Base-by-base conservation (phyloP, 495 filamentous ascomycete species). In the Pyrenopolyporus hunteri region DNA sequence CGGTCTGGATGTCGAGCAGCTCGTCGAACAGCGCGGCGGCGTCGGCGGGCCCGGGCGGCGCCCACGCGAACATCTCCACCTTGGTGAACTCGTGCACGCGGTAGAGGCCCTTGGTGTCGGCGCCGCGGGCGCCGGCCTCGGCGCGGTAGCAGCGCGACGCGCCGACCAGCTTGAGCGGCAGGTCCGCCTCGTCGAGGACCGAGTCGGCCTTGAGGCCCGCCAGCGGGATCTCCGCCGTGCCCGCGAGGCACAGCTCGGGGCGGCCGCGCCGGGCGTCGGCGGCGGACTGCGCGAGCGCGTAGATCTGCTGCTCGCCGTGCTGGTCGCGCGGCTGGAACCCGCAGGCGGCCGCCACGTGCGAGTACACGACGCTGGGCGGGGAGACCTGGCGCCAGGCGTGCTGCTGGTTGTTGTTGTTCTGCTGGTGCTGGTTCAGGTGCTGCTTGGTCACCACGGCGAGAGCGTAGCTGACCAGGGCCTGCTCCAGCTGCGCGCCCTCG, bases 1-100 rank as follows among this genome's bases (percentile, higher is more conserved):
- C 85, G n/a, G 82, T 87, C 73, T 98, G 94, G 19, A 97, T 85
- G 36, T 82, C 78, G 22, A 97, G 71, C 77, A 98, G 89, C 67
- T 96, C 91, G 54, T 87, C 72, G 72, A 97, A 97, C 22, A 92
- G 69, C 0, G 82, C 80, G 10, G 81, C 72, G 0, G 83, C 75
- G 1, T 73, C 68, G 2, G 62, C 55, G 0, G 37, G 45, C 19
- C 78, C 78, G 7, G 87, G 85, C 0, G 75, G 37, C 4, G 85
- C 85, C 93, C 93, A 98, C 0, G 86, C 90, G 70, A 98, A 98
- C 78, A 98, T 85, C 71, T 98, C 94, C 1, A 98, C 93, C 69
- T 98, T 98, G 32, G 92, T 96, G 76, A 98, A 98, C 72, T 98
- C 94, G 77, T 98, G 94, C n/a, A 98, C 94, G 9, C 94, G 87